Base-by-base conservation (phyloP, 441 rosid genomes). In the Melastoma candidum region DNA sequence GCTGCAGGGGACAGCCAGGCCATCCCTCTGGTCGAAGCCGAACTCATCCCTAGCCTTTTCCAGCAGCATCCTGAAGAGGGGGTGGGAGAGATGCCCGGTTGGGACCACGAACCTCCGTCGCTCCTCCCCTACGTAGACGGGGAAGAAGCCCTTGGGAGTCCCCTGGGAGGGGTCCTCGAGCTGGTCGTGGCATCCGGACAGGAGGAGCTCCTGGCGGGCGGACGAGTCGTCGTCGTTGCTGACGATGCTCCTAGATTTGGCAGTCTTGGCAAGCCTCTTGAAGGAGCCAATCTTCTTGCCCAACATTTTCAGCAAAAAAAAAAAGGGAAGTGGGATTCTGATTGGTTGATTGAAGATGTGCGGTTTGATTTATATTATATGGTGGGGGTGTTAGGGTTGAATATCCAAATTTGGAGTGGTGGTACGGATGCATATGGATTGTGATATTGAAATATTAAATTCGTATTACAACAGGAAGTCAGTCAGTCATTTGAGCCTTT, bases 91-190 rank as follows among this genome's bases (percentile, higher is more conserved):
- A 57, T 62, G 84, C 57, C 86, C 69, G 0, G 95, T 90, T 2
- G 92, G 90, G 8, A 84, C 83, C 56, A 75, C 79, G 58, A 75
- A 81, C 56, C 87, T 77, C 64, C 77, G 80, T 51, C 66, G 74
- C 43, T 80, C 83, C 2, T 82, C 87, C 12, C 96, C 96, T 5
- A 90, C 92, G 14, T 87, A 90, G 4, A 90, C 51, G 0, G 90
- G 90, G 7, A 77, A 87, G 52, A 65, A 81, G 32, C 97, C 95
- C 1, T 70, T 69, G 2, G 97, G 97, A 0, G 92, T 80, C 14
- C 8, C 48, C n/a, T 53, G 27, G 41, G 45, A 13, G 22, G 59
- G 29, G 12, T 63, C 12, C 47, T 32, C 8, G 8, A 46, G 60
- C 13, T 65, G 79, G 1, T 70, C 22, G 25, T 51, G 50, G 12